Evolutionary conservation across 177 flowering plant species (phyloP).

Genomic region (Telopea speciosissima): DNA sequence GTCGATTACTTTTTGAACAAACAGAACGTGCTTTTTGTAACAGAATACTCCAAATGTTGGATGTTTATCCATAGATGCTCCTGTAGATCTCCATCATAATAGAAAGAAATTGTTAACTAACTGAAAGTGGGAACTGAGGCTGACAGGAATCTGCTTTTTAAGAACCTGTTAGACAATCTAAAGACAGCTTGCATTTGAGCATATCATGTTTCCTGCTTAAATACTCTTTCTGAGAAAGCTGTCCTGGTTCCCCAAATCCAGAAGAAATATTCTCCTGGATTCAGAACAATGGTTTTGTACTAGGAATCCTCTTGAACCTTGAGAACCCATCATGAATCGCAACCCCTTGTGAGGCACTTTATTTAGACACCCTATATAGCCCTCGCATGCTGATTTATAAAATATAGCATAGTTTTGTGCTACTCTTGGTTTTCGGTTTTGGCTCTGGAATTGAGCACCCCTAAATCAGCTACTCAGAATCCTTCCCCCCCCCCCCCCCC

Average conservation of each 20-base stretch:
- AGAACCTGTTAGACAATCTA: not conserved
- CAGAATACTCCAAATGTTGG: not conserved
- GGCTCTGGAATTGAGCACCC: not conserved
- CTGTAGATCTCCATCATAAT: not conserved
- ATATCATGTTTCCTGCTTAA: not conserved
- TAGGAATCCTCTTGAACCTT: not conserved
- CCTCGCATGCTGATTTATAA: not conserved
- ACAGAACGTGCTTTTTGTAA: not conserved
- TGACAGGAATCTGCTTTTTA: not conserved
- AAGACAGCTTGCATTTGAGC: not conserved
- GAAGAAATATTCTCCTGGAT: not conserved
- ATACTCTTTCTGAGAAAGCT: not conserved
- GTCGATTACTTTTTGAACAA: not conserved
- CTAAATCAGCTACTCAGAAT: too few relatives aligned
- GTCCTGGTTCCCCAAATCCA: not conserved
- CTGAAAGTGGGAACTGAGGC: not conserved
- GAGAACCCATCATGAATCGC: not conserved
- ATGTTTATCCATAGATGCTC: not conserved
- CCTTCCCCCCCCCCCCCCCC: too few relatives aligned
- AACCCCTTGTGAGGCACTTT: not conserved
- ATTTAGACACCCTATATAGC: not conserved
- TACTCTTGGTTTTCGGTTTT: not conserved
- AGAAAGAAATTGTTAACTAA: too few relatives aligned
- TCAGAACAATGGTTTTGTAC: not conserved
- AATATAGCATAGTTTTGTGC: not conserved